A percentile compares a stretch with the other conserved stretches of the same genome.
phyloP scores from a whole-genome alignment of 441 rosid genomes.

The Brassica balearica region DNA sequence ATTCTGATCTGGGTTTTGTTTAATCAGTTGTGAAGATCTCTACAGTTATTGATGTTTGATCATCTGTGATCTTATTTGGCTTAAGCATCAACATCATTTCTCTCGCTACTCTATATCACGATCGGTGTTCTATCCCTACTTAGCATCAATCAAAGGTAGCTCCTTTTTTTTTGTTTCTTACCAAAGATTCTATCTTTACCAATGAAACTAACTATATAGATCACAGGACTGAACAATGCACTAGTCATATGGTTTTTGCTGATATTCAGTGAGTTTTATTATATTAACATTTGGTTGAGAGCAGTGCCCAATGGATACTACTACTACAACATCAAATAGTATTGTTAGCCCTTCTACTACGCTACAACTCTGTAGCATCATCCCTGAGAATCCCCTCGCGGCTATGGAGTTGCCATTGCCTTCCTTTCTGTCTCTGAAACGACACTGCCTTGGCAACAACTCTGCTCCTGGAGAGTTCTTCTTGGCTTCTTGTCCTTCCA shows the following conservation, averaged over 20 bases:
- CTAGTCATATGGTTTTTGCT: slow-evolving; percentile 34
- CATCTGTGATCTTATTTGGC: slow-evolving; percentile 13
- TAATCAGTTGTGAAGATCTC: slow-evolving; percentile 15
- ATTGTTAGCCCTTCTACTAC: slow-evolving; percentile 46
- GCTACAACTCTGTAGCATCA: slow-evolving; percentile 68
- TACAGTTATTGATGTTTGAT: too few relatives aligned
- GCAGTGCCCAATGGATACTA: slow-evolving; percentile 83
- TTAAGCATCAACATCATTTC: slow-evolving; percentile 35
- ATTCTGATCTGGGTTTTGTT: slow-evolving; percentile 43
- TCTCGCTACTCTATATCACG: slow-evolving; percentile 29
- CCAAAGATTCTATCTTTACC: too few relatives aligned
- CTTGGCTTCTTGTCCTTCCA: slow-evolving; percentile 85
- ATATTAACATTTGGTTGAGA: slow-evolving; percentile 17
- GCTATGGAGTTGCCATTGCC: slow-evolving; percentile 55
- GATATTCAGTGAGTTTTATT: slow-evolving; percentile 44
- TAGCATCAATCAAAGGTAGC: slow-evolving; percentile 49
- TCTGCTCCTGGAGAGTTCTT: slow-evolving; percentile 88
- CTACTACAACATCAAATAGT: slow-evolving; percentile 52
- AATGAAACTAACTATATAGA: not conserved
- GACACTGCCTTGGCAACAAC: slow-evolving; percentile 81
- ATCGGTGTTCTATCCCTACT: slow-evolving; percentile 47
- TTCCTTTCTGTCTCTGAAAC: slow-evolving; percentile 63
- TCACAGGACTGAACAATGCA: slow-evolving; percentile 34
- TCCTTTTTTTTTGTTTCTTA: not conserved
- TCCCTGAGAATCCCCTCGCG: slow-evolving; percentile 65